A percentile compares a stretch with the other conserved stretches of the same genome.
phyloP scores from a whole-genome alignment of 2,329 filamentous ascomycete species.

The Emericellopsis atlantica region DNA sequence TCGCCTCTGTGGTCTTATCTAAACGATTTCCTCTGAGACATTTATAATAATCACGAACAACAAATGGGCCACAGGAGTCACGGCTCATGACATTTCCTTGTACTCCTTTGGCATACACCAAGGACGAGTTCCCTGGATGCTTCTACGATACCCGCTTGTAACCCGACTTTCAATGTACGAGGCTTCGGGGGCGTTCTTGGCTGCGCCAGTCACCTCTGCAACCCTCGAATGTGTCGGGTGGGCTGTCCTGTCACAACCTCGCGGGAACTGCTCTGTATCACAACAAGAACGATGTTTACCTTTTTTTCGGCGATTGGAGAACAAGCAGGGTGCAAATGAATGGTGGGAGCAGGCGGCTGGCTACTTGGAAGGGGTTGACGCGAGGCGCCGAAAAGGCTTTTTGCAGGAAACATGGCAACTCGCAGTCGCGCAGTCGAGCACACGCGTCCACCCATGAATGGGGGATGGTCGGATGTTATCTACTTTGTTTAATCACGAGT shows the following conservation, averaged over 20 bases:
- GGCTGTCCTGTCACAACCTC: slow-evolving; percentile 36
- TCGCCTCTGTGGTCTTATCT: slow-evolving; percentile 92
- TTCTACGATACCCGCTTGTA: slow-evolving; percentile 3
- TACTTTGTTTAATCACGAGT: too few species aligned
- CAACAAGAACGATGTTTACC: slow-evolving; percentile 13
- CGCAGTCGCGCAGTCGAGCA: too few species aligned
- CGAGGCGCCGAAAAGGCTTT: too few species aligned
- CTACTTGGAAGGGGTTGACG: too few species aligned
- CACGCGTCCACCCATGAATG: too few species aligned
- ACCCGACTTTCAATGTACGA: slow-evolving; percentile 36
- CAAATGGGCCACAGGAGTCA: slow-evolving; percentile 21
- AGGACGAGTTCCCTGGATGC: background rate
- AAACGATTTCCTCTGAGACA: slow-evolving; percentile 31
- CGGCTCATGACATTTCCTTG: slow-evolving; percentile 21
- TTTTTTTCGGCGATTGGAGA: too few species aligned
- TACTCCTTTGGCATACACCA: slow-evolving; percentile 1
- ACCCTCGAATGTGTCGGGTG: slow-evolving; percentile 34
- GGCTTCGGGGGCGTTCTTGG: slow-evolving; percentile 16
- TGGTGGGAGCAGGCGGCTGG: too few species aligned
- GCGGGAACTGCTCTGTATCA: slow-evolving; percentile 39
- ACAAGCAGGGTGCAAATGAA: too few species aligned
- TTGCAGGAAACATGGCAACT: too few species aligned
- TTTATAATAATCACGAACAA: slow-evolving; percentile 20
- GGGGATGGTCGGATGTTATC: too few species aligned
- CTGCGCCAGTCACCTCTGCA: slow-evolving; percentile 26